Conservation (phyloP, 345 rosid genomes). For the Cardamine chenopodiifolia region DNA sequence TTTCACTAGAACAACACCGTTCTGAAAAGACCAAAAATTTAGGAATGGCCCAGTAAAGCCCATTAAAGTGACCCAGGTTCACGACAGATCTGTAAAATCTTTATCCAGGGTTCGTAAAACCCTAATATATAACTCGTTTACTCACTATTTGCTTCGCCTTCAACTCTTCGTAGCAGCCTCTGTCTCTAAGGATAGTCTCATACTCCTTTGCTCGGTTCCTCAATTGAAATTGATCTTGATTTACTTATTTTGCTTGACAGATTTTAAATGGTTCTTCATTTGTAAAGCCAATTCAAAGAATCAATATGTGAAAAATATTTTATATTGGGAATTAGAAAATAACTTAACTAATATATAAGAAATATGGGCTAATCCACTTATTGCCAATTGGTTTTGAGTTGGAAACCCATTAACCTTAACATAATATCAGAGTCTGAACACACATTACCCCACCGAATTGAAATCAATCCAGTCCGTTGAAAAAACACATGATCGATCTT, state of each 20-base stretch:
- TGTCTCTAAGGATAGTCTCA: constrained; percentile 24
- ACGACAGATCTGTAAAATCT: neutral
- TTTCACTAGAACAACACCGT: neutral
- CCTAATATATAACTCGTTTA: constrained; percentile 28
- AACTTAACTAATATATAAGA: no score
- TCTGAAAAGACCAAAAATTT: neutral
- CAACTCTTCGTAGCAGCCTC: constrained; percentile 22
- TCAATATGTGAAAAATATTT: no score
- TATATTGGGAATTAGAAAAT: no score
- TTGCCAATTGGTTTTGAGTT: no score
- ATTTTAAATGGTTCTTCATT: neutral
- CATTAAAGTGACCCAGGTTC: neutral
- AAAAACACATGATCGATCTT: no score
- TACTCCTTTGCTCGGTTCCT: neutral
- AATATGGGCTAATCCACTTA: no score
- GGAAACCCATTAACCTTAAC: no score
- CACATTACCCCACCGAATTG: no score
- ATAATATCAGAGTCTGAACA: no score
- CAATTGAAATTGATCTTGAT: neutral
- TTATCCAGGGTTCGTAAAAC: constrained; percentile 32
- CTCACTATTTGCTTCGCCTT: neutral
- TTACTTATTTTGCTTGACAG: constrained; percentile 16
- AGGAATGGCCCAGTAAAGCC: constrained; percentile 13
- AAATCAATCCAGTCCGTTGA: no score
- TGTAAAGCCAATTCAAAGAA: constrained; percentile 7